These are phyloP conservation scores for Hyphopichia homilentoma DNA, from an alignment of 805 yeast species.

Conservation along the genomic window DNA sequence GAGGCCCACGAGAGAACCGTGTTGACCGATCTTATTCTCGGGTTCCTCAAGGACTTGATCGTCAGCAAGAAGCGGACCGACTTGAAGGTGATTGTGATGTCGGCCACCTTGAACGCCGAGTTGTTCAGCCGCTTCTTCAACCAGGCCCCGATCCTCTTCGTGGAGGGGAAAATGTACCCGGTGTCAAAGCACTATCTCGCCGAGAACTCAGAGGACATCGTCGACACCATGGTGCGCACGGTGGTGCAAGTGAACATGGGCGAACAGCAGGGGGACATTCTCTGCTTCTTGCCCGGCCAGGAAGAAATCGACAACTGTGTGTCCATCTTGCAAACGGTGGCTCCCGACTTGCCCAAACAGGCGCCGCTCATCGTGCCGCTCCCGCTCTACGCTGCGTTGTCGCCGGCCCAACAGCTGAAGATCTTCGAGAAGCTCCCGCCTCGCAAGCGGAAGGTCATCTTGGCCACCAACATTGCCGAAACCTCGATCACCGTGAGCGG, in stretches of 20 bases:
- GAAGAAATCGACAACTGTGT: slow-evolving; percentile 92
- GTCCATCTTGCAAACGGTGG: slow-evolving; percentile 51
- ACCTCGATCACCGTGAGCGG: slow-evolving; percentile 97
- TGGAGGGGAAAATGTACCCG: slow-evolving; percentile 87
- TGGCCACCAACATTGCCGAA: slow-evolving; percentile 96
- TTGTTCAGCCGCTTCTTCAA: slow-evolving; percentile 75
- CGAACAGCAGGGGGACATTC: slow-evolving; percentile 85
- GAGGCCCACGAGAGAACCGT: slow-evolving; percentile 98
- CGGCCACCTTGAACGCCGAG: slow-evolving; percentile 94
- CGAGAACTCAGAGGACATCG: slow-evolving; percentile 72
- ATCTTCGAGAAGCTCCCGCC: slow-evolving; percentile 67
- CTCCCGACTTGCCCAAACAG: slow-evolving; percentile 65
- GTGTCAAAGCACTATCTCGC: slow-evolving; percentile 70
- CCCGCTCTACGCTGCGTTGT: slow-evolving; percentile 91
- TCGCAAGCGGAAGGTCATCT: slow-evolving; percentile 77
- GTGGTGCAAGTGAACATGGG: slow-evolving; percentile 74
- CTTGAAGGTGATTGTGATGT: slow-evolving; percentile 80
- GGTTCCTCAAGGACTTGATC: slow-evolving; percentile 73
- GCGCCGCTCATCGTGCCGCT: slow-evolving; percentile 74
- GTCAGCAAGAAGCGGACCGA: slow-evolving; percentile 45
- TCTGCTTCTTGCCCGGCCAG: slow-evolving; percentile 93
- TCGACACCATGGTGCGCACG: slow-evolving; percentile 71
- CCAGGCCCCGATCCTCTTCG: slow-evolving; percentile 76
- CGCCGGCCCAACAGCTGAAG: slow-evolving; percentile 76
- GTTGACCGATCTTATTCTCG: slow-evolving; percentile 83